Percentiles rank a stretch among this genome's conserved stretches.
Evolutionary conservation across 2,329 filamentous ascomycete genomes (phyloP).

Genomic region (Chaetomiaceae sp.): DNA sequence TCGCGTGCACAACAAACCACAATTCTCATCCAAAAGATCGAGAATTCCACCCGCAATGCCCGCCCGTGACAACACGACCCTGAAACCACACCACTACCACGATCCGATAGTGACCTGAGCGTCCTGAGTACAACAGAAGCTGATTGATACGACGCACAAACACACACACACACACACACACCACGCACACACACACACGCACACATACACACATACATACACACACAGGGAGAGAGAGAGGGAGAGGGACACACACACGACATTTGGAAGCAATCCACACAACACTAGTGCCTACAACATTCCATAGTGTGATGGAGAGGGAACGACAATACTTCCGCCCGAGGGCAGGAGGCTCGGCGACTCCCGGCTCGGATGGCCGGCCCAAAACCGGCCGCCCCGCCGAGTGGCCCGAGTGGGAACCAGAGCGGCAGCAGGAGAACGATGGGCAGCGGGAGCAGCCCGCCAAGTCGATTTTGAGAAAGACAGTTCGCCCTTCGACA

Average conservation of each 20-base stretch:
- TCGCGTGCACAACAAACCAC: constrained; percentile 23
- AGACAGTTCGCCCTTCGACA: constrained; percentile 17
- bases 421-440: constrained; percentile 13
- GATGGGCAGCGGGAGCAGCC: constrained; percentile 15
- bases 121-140: not conserved
- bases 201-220: no score
- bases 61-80: constrained; percentile 19
- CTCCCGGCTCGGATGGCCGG: constrained; percentile 20
- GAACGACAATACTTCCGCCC: constrained; percentile 26
- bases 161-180: constrained; percentile 3
- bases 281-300: not conserved
- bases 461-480: constrained; percentile 25
- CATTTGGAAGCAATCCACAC: not conserved
- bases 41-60: constrained; percentile 25
- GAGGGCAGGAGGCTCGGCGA: constrained; percentile 21
- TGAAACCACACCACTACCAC: constrained; percentile 19
- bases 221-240: no score
- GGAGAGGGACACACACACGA: not conserved
- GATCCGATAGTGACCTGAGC: constrained; percentile 18
- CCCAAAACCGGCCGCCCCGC: constrained; percentile 14
- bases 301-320: constrained; percentile 20
- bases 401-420: constrained; percentile 24
- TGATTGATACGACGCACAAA: not conserved
- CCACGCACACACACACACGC: no score
- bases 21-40: constrained; percentile 21